Conservation (phyloP, 2,329 filamentous ascomycete species). For the Cercospora berteroae region DNA sequence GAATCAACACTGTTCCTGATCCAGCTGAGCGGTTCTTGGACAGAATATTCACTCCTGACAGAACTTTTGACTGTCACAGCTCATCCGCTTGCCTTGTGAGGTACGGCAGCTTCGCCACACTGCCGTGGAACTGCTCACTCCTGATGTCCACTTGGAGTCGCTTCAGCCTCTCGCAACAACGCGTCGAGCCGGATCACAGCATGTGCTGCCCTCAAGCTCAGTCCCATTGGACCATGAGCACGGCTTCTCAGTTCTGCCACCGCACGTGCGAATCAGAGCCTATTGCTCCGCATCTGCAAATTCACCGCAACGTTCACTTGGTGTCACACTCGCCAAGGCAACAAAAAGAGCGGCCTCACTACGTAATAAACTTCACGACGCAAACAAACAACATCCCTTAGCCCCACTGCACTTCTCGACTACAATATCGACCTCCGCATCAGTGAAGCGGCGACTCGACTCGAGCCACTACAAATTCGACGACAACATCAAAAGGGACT, state of each 20-base stretch:
- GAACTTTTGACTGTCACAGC: background rate
- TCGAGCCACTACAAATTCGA: background rate
- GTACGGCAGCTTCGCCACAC: background rate
- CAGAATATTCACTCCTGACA: background rate
- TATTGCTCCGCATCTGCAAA: background rate
- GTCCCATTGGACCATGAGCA: background rate
- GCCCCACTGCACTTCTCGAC: background rate
- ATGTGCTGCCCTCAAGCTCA: background rate
- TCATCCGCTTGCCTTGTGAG: background rate
- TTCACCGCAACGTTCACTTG: conserved; percentile 1
- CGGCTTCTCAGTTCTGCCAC: background rate
- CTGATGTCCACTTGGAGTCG: background rate
- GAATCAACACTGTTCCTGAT: background rate
- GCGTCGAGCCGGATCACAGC: background rate
- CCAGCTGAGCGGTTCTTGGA: background rate
- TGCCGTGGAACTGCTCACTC: background rate
- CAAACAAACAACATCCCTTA: background rate
- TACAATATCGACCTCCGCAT: background rate
- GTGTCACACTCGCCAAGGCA: background rate
- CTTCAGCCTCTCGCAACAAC: background rate
- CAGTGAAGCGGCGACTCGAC: background rate
- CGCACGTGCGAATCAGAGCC: background rate
- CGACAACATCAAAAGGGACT: background rate
- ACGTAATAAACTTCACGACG: background rate
- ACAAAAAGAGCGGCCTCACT: conserved; percentile 3